Evolutionary conservation across 257 asterid genomes (phyloP).

Genomic region (Asclepias syriaca): DNA sequence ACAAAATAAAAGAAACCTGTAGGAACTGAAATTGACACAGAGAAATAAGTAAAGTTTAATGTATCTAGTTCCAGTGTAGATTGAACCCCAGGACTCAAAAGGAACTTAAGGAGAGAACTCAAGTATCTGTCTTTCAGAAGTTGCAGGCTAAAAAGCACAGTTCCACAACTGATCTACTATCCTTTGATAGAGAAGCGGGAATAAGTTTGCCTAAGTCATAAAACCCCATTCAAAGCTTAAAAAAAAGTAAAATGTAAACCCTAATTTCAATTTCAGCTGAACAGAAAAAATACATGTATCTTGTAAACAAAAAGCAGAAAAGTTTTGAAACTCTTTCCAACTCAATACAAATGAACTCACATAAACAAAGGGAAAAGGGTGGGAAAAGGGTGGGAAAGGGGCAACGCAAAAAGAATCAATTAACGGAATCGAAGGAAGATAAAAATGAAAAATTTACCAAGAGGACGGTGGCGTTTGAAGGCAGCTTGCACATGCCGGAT

Average conservation of each 20-base stretch:
- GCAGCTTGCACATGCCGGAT: slow-evolving; percentile 75
- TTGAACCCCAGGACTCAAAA: not conserved
- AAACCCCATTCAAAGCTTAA: not conserved
- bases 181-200: not conserved
- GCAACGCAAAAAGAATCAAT: not conserved
- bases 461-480: slow-evolving; percentile 75
- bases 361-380: not conserved
- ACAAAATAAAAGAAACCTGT: not conserved
- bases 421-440: not conserved
- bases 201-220: not conserved
- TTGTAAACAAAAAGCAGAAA: not conserved
- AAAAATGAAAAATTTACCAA: slow-evolving; percentile 33
- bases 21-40: not conserved
- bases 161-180: not conserved
- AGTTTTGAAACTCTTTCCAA: not conserved
- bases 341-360: not conserved
- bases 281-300: not conserved
- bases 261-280: not conserved
- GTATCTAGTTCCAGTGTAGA: not conserved
- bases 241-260: not conserved
- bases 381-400: too few relatives aligned
- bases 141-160: not conserved
- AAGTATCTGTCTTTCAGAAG: not conserved
- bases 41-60: not conserved
- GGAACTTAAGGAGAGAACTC: not conserved